phyloP scores from a whole-genome alignment of 768 basidiomycete genomes.

The Phanerochaete carnosa region DNA sequence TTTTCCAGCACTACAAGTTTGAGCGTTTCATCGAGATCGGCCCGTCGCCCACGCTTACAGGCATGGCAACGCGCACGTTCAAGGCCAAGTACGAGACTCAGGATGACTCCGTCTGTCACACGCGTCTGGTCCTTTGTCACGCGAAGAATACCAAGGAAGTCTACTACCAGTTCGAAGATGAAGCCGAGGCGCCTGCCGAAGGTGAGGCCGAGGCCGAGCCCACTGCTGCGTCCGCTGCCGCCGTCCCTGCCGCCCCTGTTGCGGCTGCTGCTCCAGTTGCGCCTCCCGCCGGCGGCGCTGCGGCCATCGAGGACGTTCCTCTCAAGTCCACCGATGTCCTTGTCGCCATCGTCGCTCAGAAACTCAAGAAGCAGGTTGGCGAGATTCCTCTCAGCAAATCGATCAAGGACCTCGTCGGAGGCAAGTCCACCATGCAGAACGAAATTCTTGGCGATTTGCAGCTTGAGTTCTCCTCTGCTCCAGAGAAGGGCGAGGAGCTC shows the following conservation, averaged over 20 bases:
- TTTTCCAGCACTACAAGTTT: constrained; percentile 83
- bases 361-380: constrained; percentile 91
- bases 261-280: constrained; percentile 37
- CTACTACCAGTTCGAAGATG: constrained; percentile 97
- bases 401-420: constrained; percentile 97
- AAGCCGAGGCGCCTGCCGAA: constrained; percentile 45
- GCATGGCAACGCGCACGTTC: constrained; percentile 88
- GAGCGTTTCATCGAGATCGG: constrained; percentile 96
- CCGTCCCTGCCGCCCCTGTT: constrained; percentile 39
- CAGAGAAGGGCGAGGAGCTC: constrained; percentile 97
- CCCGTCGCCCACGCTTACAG: constrained; percentile 93
- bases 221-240: constrained; percentile 34
- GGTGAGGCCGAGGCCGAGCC: constrained; percentile 30
- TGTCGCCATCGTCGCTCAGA: constrained; percentile 89
- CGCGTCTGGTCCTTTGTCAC: constrained; percentile 83
- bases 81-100: constrained; percentile 91
- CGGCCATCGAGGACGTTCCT: constrained; percentile 84
- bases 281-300: constrained; percentile 59
- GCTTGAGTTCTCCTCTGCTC: constrained; percentile 90
- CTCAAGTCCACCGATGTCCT: constrained; percentile 90
- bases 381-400: constrained; percentile 91
- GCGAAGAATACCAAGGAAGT: constrained; percentile 96
- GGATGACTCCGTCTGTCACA: constrained; percentile 81
- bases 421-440: constrained; percentile 98
- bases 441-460: constrained; percentile 97